Conservation (phyloP, 2,329 filamentous ascomycete species). For the Trichoderma harzianum region DNA sequence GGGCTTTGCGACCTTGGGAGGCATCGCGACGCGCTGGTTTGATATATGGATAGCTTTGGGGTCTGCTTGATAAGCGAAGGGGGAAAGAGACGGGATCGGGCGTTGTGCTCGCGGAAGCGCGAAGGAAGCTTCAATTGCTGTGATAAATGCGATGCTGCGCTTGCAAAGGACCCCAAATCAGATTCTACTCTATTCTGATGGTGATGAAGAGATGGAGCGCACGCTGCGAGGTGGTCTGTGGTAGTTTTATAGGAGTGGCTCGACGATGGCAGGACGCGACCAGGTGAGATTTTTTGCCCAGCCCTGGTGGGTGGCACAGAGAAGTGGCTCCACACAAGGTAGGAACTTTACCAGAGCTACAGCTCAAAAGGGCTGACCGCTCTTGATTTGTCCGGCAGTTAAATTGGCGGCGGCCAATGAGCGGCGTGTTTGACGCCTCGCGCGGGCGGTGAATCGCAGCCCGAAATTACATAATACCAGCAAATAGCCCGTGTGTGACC, state of each 20-base stretch:
- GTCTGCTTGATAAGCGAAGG: constrained; percentile 6
- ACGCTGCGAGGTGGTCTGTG: constrained; percentile 3
- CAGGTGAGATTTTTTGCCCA: constrained; percentile 20
- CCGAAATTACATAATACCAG: neutral
- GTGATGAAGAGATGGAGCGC: neutral
- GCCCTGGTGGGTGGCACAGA: constrained; percentile 15
- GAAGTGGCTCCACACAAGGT: constrained; percentile 18
- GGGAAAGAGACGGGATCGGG: neutral
- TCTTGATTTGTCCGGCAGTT: constrained; percentile 16
- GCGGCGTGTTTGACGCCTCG: neutral
- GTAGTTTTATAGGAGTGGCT: constrained; percentile 17
- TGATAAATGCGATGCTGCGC: neutral
- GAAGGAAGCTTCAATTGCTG: constrained; percentile 4
- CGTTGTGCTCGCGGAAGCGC: neutral
- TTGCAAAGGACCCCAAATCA: neutral
- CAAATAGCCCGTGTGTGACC: neutral
- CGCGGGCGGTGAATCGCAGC: constrained; percentile 14
- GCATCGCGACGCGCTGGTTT: constrained; percentile 28
- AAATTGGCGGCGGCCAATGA: neutral
- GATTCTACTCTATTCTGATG: neutral
- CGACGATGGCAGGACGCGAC: constrained; percentile 18
- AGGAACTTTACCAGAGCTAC: constrained; percentile 1
- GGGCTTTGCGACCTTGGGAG: constrained; percentile 26
- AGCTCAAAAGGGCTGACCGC: constrained; percentile 8
- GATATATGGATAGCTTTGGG: neutral